Base-by-base conservation (phyloP, 768 basidiomycete species). In the Rhodotorula diobovata region DNA sequence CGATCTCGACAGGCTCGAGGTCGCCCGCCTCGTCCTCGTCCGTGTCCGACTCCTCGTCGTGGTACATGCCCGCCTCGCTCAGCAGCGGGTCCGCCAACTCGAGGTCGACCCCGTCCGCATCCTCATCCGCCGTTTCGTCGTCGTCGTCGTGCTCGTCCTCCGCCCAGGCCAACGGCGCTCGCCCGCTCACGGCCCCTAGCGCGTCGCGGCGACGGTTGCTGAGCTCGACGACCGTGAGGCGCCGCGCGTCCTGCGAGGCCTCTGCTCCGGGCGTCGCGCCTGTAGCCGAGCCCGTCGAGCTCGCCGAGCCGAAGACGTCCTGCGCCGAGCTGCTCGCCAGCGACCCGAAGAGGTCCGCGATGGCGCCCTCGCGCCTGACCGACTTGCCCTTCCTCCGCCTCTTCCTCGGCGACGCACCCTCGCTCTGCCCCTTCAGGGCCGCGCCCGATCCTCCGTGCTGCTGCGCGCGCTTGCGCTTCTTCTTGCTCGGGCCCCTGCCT, bases 401-500 rank as follows among this genome's bases (percentile, higher is more conserved):
- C 45, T 60, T 60, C 46, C 23, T 32, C 45, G n/a, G 30, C 60
- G 23, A 7, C n/a, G 30, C 10, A 2, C 28, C 20, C 4, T 28
- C 48, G 23, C 28, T 10, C 23, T 10, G 11, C 23, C 9, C 25
- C 25, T 54, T 12, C 30, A 16, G 30, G 15, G 16, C 30, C 30
- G 20, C 53, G 16, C 45, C 12, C 21, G 43, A 12, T 18, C n/a
- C 20, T n/a, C n/a, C n/a, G n/a, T n/a, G n/a, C n/a, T n/a, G n/a
- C 48, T 28, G 50, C 16, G 32, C 15, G 21, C 32, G 45, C 41
- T 65, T 56, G 35, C 63, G 32, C 57, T 65, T 51, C 63, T 59
- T 43, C 35, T 4, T 21, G 46, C 30, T 15, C 37, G 12, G 32
- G n/a, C n/a, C n/a, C n/a, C n/a, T n/a, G n/a, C n/a, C n/a, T n/a